Conservation (phyloP, 495 filamentous ascomycete genomes). For the Lepraria neglecta region DNA sequence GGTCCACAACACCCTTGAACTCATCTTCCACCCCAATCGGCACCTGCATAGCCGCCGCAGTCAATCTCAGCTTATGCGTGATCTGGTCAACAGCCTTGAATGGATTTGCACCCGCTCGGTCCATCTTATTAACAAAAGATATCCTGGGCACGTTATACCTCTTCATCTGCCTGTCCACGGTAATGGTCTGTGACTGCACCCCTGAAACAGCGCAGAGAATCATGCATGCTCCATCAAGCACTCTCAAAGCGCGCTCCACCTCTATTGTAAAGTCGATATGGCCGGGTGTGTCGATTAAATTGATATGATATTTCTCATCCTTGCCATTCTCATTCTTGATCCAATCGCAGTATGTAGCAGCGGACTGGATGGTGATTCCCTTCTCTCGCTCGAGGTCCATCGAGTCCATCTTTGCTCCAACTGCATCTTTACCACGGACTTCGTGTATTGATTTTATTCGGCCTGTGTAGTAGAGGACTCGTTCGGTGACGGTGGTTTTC, state of each 20-base stretch:
- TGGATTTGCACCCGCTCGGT: conserved; percentile 96
- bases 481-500: conserved; percentile 95
- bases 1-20: conserved; percentile 90
- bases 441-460: conserved; percentile 96
- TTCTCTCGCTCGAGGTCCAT: conserved; percentile 78
- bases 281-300: conserved; percentile 97
- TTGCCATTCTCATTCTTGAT: conserved; percentile 70
- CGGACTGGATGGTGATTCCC: conserved; percentile 1
- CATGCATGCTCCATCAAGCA: conserved; percentile 97
- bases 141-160: conserved; percentile 94
- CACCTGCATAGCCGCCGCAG: conserved; percentile 89
- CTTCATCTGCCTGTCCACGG: conserved; percentile 97
- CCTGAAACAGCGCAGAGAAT: conserved; percentile 96
- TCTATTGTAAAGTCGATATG: conserved; percentile 99
- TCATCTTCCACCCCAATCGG: conserved; percentile 90
- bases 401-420: conserved; percentile 99
- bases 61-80: conserved; percentile 86
- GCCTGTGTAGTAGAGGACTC: conserved; percentile 97
- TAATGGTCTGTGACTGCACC: conserved; percentile 97
- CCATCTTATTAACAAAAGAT: conserved; percentile 99
- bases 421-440: conserved; percentile 88
- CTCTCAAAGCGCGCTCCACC: conserved; percentile 91
- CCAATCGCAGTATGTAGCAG: conserved; percentile 78
- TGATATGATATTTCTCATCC: conserved; percentile 92
- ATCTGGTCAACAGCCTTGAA: conserved; percentile 98